Evolutionary conservation across 495 filamentous ascomycete species (phyloP).

Genomic region (Hyaloscypha bicolor): DNA sequence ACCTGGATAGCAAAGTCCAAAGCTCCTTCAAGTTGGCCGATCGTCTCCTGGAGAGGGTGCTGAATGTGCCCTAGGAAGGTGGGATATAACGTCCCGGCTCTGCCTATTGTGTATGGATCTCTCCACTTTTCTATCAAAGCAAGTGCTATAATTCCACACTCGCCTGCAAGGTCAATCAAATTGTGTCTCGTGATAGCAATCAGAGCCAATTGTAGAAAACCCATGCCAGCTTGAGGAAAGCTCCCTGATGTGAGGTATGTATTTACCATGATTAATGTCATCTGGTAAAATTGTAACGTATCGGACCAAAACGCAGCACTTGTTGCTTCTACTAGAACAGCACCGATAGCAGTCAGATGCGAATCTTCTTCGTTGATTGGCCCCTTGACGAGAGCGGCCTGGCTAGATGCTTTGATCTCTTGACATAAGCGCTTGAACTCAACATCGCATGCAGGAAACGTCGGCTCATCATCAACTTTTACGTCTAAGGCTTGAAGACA

Average conservation of each 20-base stretch:
- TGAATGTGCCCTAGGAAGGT: conserved; percentile 76
- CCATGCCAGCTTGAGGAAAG: conserved; percentile 75
- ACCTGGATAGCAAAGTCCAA: conserved; percentile 68
- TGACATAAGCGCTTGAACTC: conserved; percentile 63
- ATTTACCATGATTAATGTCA: conserved; percentile 70
- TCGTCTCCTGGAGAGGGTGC: conserved; percentile 60
- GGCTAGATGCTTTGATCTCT: conserved; percentile 52
- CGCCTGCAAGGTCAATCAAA: conserved; percentile 65
- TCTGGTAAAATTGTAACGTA: conserved; percentile 71
- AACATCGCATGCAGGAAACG: conserved; percentile 72
- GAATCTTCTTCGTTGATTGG: conserved; percentile 41
- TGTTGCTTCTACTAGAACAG: conserved; percentile 74
- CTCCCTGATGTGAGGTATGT: conserved; percentile 64
- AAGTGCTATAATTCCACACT: conserved; percentile 63
- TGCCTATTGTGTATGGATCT: conserved; percentile 68
- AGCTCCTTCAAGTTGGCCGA: conserved; percentile 64
- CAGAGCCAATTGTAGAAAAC: conserved; percentile 72
- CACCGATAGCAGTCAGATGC: conserved; percentile 64
- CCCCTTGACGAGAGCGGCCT: conserved; percentile 8
- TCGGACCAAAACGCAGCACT: conserved; percentile 83
- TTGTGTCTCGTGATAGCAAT: conserved; percentile 73
- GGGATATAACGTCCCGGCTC: conserved; percentile 70
- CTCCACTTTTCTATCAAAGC: conserved; percentile 65
- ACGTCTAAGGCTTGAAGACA: conserved; percentile 69
- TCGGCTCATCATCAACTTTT: conserved; percentile 61